These are phyloP conservation scores for Penicillium sp. DNA, from an alignment of 2,329 filamentous ascomycete genomes.

Conservation along the genomic window DNA sequence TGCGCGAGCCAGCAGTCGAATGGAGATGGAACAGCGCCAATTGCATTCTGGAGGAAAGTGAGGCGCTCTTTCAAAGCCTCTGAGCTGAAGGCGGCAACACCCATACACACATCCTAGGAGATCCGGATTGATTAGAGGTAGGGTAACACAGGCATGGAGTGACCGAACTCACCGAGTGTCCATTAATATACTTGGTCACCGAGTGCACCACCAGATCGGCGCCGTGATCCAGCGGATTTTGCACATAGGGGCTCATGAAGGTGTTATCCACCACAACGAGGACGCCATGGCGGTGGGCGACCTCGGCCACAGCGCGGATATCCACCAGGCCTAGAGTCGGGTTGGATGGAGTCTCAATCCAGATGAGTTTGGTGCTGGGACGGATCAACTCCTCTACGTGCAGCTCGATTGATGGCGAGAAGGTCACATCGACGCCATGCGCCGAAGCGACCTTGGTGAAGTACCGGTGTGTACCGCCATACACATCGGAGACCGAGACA, in stretches of 20 bases:
- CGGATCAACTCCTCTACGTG: conserved; percentile 83
- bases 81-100: conserved; percentile 90
- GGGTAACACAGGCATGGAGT: background rate
- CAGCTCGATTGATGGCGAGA: conserved; percentile 86
- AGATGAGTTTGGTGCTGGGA: conserved; percentile 79
- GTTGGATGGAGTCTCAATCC: conserved; percentile 96
- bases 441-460: conserved; percentile 97
- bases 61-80: conserved; percentile 73
- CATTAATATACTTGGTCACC: conserved; percentile 99
- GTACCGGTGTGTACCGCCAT: conserved; percentile 96
- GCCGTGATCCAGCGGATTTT: conserved; percentile 92
- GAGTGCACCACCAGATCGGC: conserved; percentile 96
- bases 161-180: conserved; percentile 60
- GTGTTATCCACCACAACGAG: conserved; percentile 99
- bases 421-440: conserved; percentile 91
- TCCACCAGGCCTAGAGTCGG: conserved; percentile 91
- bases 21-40: conserved; percentile 87
- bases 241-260: conserved; percentile 92
- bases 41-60: conserved; percentile 92
- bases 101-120: conserved; percentile 90
- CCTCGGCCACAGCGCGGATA: conserved; percentile 76
- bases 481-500: conserved; percentile 94
- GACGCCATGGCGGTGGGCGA: conserved; percentile 84
- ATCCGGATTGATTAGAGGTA: conserved; percentile 9
- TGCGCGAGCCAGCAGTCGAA: conserved; percentile 99